phyloP scores from a whole-genome alignment of 805 yeast species.

The Myxozyma kluyveri region DNA sequence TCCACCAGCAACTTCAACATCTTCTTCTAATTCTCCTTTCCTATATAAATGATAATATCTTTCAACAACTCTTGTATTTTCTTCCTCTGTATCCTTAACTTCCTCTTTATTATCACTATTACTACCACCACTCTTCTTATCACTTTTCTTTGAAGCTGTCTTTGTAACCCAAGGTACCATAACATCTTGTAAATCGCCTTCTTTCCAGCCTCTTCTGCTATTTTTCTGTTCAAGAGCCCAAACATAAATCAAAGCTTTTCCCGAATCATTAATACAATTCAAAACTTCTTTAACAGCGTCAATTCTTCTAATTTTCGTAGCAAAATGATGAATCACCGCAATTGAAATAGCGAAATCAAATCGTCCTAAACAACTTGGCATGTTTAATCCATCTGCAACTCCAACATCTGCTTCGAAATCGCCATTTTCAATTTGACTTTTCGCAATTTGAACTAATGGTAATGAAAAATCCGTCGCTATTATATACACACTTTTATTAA shows the following conservation, averaged over 20 bases:
- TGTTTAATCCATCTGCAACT: constrained; percentile 74
- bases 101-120: no score
- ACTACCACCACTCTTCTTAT: constrained; percentile 18
- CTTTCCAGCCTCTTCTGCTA: constrained; percentile 86
- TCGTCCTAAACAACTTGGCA: constrained; percentile 52
- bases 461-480: constrained; percentile 56
- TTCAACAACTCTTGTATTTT: constrained; percentile 52
- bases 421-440: not conserved
- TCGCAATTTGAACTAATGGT: constrained; percentile 18
- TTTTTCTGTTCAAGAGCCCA: constrained; percentile 95
- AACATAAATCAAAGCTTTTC: constrained; percentile 77
- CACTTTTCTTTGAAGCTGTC: constrained; percentile 20
- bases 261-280: constrained; percentile 55
- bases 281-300: constrained; percentile 72
- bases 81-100: constrained; percentile 20
- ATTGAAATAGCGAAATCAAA: constrained; percentile 90
- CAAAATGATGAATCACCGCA: constrained; percentile 93
- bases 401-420: constrained; percentile 52
- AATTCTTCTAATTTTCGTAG: constrained; percentile 75
- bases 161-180: constrained; percentile 89
- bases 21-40: constrained; percentile 75
- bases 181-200: constrained; percentile 89
- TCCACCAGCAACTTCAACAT: constrained; percentile 72
- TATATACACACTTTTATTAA: constrained; percentile 65
- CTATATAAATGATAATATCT: constrained; percentile 86